Evolutionary conservation across 2,329 filamentous ascomycete genomes (phyloP).

Genomic region (Dothidotthia symphoricarpi): DNA sequence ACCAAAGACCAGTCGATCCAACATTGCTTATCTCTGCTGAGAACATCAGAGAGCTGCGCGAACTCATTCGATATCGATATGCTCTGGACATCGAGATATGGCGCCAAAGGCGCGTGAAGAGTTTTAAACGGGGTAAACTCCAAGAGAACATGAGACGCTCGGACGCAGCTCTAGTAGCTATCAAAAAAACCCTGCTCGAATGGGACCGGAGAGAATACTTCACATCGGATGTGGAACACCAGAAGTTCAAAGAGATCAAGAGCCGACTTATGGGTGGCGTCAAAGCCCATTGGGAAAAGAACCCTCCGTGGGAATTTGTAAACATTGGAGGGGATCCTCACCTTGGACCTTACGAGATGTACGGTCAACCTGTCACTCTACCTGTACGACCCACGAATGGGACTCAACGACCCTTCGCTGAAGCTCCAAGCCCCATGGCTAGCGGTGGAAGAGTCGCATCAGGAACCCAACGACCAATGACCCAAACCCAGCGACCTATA

Average conservation of each 20-base stretch:
- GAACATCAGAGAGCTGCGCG: constrained; percentile 13
- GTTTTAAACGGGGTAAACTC: constrained; percentile 4
- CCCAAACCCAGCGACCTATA: too few relatives aligned
- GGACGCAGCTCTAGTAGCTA: constrained; percentile 11
- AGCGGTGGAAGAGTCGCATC: too few relatives aligned
- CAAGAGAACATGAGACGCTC: constrained; percentile 13
- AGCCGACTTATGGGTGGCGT: constrained; percentile 3
- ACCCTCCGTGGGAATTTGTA: constrained; percentile 6
- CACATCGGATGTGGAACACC: constrained; percentile 3
- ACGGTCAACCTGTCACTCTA: not conserved
- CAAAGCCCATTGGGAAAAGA: constrained; percentile 10
- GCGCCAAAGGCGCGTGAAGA: constrained; percentile 9
- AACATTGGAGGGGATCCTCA: not conserved
- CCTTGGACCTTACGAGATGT: not conserved
- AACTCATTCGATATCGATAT: constrained; percentile 16
- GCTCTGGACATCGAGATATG: constrained; percentile 16
- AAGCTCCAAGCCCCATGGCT: too few relatives aligned
- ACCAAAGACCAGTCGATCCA: not conserved
- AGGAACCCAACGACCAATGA: too few relatives aligned
- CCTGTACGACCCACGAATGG: not conserved
- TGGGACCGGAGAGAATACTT: constrained; percentile 16
- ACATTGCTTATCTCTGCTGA: constrained; percentile 6
- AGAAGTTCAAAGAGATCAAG: constrained; percentile 14
- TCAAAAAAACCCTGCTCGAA: constrained; percentile 2
- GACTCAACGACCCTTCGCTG: not conserved